These are phyloP conservation scores for Leucosporidium yakuticum DNA, from an alignment of 768 basidiomycete genomes.

Conservation along the genomic window DNA sequence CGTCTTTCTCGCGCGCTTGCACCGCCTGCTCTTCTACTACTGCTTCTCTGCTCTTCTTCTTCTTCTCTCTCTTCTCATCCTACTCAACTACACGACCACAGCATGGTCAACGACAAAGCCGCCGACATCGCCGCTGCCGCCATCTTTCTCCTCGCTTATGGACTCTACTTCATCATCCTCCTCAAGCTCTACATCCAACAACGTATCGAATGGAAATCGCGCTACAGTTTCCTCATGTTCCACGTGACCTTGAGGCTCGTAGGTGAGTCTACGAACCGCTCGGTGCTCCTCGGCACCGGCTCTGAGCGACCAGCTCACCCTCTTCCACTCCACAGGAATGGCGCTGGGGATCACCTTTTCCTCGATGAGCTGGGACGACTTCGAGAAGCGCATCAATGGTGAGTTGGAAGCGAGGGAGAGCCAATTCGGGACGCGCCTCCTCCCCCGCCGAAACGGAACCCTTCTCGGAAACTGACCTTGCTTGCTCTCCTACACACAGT, in stretches of 20 bases:
- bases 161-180: conserved; percentile 24
- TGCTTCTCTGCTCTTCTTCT: too few relatives aligned
- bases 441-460: too few relatives aligned
- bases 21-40: too few relatives aligned
- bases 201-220: conserved; percentile 25
- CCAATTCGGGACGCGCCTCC: too few relatives aligned
- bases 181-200: conserved; percentile 24
- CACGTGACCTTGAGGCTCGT: background rate
- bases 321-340: background rate
- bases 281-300: background rate
- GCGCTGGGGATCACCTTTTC: too few relatives aligned
- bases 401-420: too few relatives aligned
- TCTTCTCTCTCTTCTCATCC: too few relatives aligned
- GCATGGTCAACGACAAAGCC: too few relatives aligned
- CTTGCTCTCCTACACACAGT: background rate
- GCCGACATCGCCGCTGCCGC: background rate
- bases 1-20: too few relatives aligned
- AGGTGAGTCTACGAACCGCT: background rate
- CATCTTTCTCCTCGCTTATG: conserved; percentile 13
- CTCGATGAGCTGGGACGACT: background rate
- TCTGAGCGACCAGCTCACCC: background rate
- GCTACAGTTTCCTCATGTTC: background rate
- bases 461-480: too few relatives aligned
- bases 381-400: conserved; percentile 19
- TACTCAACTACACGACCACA: too few relatives aligned